Conservation (phyloP, 2,329 filamentous ascomycete genomes). For the Xylariaceae sp. region DNA sequence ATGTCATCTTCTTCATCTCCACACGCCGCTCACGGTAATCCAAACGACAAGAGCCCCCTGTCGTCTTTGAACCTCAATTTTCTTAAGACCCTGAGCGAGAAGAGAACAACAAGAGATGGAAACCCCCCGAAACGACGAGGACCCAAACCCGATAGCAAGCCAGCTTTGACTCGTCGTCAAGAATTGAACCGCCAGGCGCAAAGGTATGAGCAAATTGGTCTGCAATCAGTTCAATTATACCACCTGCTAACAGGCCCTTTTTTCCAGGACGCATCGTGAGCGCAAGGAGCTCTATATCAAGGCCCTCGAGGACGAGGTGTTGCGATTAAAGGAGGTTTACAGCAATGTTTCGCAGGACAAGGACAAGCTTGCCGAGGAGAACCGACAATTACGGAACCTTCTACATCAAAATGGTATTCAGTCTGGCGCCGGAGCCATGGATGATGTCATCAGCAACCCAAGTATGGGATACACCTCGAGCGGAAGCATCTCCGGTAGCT, state of each 20-base stretch:
- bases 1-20: slow-evolving; percentile 58
- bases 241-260: slow-evolving; percentile 21
- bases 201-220: slow-evolving; percentile 62
- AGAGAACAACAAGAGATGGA: slow-evolving; percentile 83
- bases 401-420: slow-evolving; percentile 59
- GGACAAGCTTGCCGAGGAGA: slow-evolving; percentile 78
- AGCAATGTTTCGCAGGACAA: slow-evolving; percentile 76
- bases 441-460: slow-evolving; percentile 54
- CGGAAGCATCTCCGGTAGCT: slow-evolving; percentile 68
- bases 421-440: slow-evolving; percentile 41
- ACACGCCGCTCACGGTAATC: slow-evolving; percentile 26
- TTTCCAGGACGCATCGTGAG: slow-evolving; percentile 85
- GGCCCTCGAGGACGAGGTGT: slow-evolving; percentile 87
- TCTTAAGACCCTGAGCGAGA: slow-evolving; percentile 72
- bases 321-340: slow-evolving; percentile 86
- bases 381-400: slow-evolving; percentile 69
- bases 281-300: slow-evolving; percentile 97
- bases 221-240: background rate
- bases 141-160: slow-evolving; percentile 95
- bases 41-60: slow-evolving; percentile 44
- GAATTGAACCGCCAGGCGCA: slow-evolving; percentile 96
- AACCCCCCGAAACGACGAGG: slow-evolving; percentile 87
- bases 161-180: slow-evolving; percentile 87
- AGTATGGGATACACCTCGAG: slow-evolving; percentile 57
- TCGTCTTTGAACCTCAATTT: slow-evolving; percentile 62